Base-by-base conservation (phyloP, 495 filamentous ascomycete species). In the Tuber borchii region DNA sequence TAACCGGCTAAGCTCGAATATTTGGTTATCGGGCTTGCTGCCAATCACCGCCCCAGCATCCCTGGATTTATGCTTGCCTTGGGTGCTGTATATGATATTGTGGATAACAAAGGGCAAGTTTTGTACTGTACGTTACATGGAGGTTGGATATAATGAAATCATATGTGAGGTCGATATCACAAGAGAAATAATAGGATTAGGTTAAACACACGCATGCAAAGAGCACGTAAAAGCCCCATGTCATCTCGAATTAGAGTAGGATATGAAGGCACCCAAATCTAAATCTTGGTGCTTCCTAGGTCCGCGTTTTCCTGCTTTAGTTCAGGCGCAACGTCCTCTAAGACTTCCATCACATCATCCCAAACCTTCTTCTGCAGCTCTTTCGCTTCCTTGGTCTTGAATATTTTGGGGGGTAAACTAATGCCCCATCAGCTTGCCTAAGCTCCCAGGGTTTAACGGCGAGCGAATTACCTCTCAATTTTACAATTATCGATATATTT, bases 331-430 rank as follows among this genome's bases (percentile, higher is more conserved):
- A 34, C 56, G 16, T 26, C 84, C 76, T 88, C 87, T 56, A 90
- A 43, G 70, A 89, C 87, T 37, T 74, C 76, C 22, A 82, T 81
- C 14, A 90, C 43, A 83, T 91, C 88, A n/a, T 76, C 75, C 85
- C 89, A 87, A 12, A 91, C 83, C 80, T 83, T 85, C 80, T 85
- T 83, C 71, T 89, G 85, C 51, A 86, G 85, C 71, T 86, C 71
- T 8, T 73, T 51, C 7, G 85, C 85, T 39, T 87, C 82, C 1
- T 82, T 77, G 72, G 84, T 85, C 20, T 74, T 82, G 9, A 87
- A 86, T 4, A 56, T 19, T 17, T 65, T n/a, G 1, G 71, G 46
- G 70, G 81, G 61, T 26, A 72, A 34, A 34, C 56, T 65, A 31
- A 31, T 46, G 39, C 19, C 42, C 20, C 14, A 12, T 72, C 22